A percentile compares a stretch with the other conserved stretches of the same genome.
These are phyloP conservation scores for Penicillium thymicola DNA, from an alignment of 2,329 filamentous ascomycete genomes.

Conservation along the genomic window DNA sequence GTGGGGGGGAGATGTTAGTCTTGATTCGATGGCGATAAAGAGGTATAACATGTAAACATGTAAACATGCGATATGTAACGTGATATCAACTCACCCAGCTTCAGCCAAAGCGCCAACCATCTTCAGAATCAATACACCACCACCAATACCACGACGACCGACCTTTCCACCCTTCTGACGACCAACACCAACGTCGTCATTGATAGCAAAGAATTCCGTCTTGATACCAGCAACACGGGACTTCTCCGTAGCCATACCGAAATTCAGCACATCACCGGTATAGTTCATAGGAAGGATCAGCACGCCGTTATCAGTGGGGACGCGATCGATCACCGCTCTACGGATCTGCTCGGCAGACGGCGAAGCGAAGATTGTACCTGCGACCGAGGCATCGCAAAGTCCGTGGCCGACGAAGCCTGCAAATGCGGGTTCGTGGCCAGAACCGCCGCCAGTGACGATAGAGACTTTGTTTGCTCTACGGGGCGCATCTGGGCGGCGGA, in stretches of 20 bases:
- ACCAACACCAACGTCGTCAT: constrained; percentile 88
- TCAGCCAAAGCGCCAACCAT: constrained; percentile 80
- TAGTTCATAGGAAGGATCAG: constrained; percentile 96
- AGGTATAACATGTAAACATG: background rate
- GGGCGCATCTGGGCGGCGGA: constrained; percentile 61
- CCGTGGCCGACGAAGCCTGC: constrained; percentile 79
- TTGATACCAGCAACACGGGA: constrained; percentile 72
- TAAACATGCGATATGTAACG: constrained; percentile 19
- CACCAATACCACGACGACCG: constrained; percentile 83
- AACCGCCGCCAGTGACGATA: constrained; percentile 82
- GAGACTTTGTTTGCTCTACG: constrained; percentile 61
- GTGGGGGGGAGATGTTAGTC: background rate
- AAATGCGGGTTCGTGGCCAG: constrained; percentile 87
- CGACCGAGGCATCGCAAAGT: constrained; percentile 75
- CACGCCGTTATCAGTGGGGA: constrained; percentile 70
- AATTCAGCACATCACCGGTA: constrained; percentile 85
- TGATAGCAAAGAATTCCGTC: constrained; percentile 87
- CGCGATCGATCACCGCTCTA: constrained; percentile 67
- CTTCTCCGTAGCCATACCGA: constrained; percentile 91
- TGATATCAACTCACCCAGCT: constrained; percentile 49
- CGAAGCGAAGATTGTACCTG: constrained; percentile 82
- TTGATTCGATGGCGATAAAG: background rate
- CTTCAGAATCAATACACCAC: constrained; percentile 88
- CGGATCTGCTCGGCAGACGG: constrained; percentile 80
- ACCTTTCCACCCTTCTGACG: constrained; percentile 82